Evolutionary conservation across 108 stramenopile species (phyloP), one percentile per base, ranked within the genome.

Genomic region (Nitzschia sp.): DNA sequence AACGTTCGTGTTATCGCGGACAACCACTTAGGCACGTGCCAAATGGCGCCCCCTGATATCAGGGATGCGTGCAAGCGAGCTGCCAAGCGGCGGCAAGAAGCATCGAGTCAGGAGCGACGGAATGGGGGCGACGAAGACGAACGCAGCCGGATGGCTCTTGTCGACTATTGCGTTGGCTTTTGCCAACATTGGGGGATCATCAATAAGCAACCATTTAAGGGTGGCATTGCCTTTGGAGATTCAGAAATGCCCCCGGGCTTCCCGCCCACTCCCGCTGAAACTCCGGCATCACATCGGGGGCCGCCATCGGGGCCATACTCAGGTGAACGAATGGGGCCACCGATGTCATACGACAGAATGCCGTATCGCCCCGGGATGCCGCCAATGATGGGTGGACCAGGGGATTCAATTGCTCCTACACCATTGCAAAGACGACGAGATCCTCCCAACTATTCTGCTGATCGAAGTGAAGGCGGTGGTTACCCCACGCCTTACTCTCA

Each of bases 81-180:
- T 21, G 69, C 70, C 21, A 68, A 42, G 26, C 70, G 51, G 46
- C 33, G 66, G 9, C 64, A 60, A 66, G 51, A 64, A 11, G 32
- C 51, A 58, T 6, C n/a, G 9, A 35, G n/a, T 24, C 55, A 31
- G 27, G 68, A 65, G 54, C 29, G 36, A 9, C 42, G 34, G 36
- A 31, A 35, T 8, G 51, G 30, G 28, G 45, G 4, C 5, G 55
- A 59, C 19, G 68, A 66, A 42, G 66, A 79, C 29, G 64, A 75
- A 2, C 33, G 61, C 18, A 64, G 54, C 25, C 54, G 25, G 19
- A 70, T 55, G 34, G 72, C 68, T 6, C 53, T 78, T 13, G 17
- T 78, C 23, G 81, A 77, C 36, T 72, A 75, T 34, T 82, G 81
- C 36, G 72, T 68, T 1, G 61, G 46, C 2, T 54, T 82, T 53